Conservation (phyloP, 768 basidiomycete species). For the Boletales sp. region DNA sequence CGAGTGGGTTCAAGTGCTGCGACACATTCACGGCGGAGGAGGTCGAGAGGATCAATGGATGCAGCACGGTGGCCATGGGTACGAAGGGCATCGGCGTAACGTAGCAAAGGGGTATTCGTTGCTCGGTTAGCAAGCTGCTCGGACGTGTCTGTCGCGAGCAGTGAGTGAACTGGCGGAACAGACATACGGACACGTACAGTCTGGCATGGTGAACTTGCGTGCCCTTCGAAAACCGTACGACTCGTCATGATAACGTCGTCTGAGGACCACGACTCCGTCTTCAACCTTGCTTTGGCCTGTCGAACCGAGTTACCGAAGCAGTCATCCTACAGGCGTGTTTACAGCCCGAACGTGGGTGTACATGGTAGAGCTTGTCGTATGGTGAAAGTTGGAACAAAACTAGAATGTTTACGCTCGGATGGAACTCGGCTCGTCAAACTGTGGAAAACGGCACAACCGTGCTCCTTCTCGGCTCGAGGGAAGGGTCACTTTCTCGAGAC, state of each 20-base stretch:
- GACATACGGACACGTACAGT: slow-evolving; percentile 49
- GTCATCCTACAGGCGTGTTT: slow-evolving; percentile 8
- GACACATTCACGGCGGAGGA: slow-evolving; percentile 80
- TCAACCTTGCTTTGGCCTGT: neutral
- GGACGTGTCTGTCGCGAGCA: slow-evolving; percentile 48
- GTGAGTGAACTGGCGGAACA: neutral
- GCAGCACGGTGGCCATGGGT: slow-evolving; percentile 84
- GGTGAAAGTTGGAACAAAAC: neutral
- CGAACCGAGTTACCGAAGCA: slow-evolving; percentile 7
- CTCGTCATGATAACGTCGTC: slow-evolving; percentile 64
- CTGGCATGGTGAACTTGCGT: slow-evolving; percentile 60
- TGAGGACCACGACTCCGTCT: slow-evolving; percentile 20
- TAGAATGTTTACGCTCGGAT: too few species aligned
- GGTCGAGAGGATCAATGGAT: slow-evolving; percentile 81
- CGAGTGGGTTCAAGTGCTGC: slow-evolving; percentile 72
- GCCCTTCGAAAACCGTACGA: slow-evolving; percentile 75
- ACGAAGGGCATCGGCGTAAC: slow-evolving; percentile 88
- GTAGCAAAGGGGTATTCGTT: slow-evolving; percentile 71
- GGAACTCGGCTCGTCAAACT: too few species aligned
- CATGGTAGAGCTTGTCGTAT: slow-evolving; percentile 9
- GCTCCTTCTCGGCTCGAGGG: too few species aligned
- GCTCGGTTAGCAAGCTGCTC: slow-evolving; percentile 66
- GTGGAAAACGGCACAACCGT: too few species aligned
- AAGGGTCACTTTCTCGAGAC: too few species aligned
- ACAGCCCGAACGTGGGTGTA: slow-evolving; percentile 11